These are phyloP conservation scores for Candida ascalaphidarum DNA, from an alignment of 805 yeast genomes.

Conservation along the genomic window DNA sequence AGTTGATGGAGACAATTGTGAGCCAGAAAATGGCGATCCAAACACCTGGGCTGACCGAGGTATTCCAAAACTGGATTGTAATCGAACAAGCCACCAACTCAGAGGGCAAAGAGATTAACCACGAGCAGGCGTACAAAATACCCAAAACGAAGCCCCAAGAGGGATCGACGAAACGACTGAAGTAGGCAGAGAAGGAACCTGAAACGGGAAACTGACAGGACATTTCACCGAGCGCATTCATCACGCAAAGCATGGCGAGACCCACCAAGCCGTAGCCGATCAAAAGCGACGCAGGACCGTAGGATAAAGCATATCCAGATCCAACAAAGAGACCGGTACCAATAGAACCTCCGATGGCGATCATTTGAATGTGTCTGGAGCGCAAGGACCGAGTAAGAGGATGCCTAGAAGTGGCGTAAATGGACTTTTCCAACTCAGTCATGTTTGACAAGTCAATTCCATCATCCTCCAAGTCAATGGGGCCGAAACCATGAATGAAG, in stretches of 20 bases:
- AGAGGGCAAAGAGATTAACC: constrained; percentile 25
- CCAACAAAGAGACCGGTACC: constrained; percentile 56
- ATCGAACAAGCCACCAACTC: constrained; percentile 25
- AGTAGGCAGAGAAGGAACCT: constrained; percentile 9
- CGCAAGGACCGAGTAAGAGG: constrained; percentile 37
- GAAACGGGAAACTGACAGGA: constrained; percentile 13
- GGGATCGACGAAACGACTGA: constrained; percentile 12
- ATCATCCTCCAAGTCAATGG: constrained; percentile 25
- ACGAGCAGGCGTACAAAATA: constrained; percentile 15
- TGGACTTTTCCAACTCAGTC: constrained; percentile 30
- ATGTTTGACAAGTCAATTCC: constrained; percentile 31
- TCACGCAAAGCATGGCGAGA: constrained; percentile 10
- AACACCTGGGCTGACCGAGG: constrained; percentile 21
- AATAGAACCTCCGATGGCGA: constrained; percentile 78
- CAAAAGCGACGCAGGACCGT: constrained; percentile 13
- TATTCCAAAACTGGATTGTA: constrained; percentile 28
- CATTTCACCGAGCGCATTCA: constrained; percentile 13
- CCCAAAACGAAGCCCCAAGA: constrained; percentile 16
- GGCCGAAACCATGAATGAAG: constrained; percentile 29
- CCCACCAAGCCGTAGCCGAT: constrained; percentile 12
- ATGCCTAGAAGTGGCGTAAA: constrained; percentile 33
- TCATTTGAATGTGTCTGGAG: constrained; percentile 58
- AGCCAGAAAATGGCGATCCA: constrained; percentile 30
- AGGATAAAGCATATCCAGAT: constrained; percentile 10
- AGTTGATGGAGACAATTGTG: constrained; percentile 21